Base-by-base conservation (phyloP, 2,329 filamentous ascomycete species). In the Sclerotinia trifoliorum region DNA sequence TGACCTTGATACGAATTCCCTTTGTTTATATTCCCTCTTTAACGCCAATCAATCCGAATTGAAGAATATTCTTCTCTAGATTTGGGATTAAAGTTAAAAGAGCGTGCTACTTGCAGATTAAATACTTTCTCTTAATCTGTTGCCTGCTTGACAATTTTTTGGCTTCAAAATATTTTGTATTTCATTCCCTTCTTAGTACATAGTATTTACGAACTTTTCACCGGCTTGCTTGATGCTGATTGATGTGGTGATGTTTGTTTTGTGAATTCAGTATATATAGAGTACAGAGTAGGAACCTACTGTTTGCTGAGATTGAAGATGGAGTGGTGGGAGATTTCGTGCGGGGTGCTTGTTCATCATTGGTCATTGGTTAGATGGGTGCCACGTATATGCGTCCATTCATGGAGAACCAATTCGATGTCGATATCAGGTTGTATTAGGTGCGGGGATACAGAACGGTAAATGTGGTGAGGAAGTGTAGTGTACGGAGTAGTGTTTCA, bases 1-100 rank as follows among this genome's bases (percentile, higher is more conserved):
- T 49, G 63, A 66, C 24, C 29, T 39, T 54, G 13, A 46, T 35
- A 70, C 62, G 66, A 70, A 64, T 69, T 66, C 58, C 51, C n/a
- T 70, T 70, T 65, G n/a, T 62, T 52, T 26, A 19, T 66, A 51
- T 63, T 51, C 46, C 60, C 60, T 39, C 46, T 39, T 52, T 26
- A 51, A 46, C 60, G 60, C 32, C 46, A 19, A 51, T 26, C 29
- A 10, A 51, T 39, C 11, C n/a, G 54, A 57, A 39, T 39, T 39
- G n/a, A 11, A 51, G 46, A 21, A 26, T 5, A 13, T 6, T n/a
- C 13, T 17, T 24, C 13, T 17, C 13, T 24, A 11, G 55, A n/a
- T 42, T 5, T 39, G 39, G 44, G 44, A 32, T 11, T 29, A 8
- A n/a, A 55, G 29, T 51, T 17, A n/a, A 24, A 29, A 24, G 49